Percentiles rank a stretch among this genome's conserved stretches.
Conservation (phyloP, 2,329 filamentous ascomycete genomes). For the Trichophyton simii region DNA sequence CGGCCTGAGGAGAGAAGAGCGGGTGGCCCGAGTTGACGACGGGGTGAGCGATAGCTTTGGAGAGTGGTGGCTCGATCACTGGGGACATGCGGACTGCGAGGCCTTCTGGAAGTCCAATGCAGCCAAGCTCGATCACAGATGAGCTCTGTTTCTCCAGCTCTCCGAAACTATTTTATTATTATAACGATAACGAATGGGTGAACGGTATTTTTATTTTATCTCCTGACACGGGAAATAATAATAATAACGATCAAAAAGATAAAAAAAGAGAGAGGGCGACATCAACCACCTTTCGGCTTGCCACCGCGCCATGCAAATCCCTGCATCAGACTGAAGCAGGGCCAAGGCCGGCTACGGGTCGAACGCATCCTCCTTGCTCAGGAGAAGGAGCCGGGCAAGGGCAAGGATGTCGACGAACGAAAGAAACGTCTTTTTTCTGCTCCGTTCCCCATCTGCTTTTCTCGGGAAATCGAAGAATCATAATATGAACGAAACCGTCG, state of each 20-base stretch:
- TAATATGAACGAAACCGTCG: too few species aligned
- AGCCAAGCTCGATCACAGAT: not conserved
- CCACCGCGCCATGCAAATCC: not conserved
- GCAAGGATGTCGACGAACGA: not conserved
- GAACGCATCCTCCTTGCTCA: not conserved
- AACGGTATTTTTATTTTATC: too few species aligned
- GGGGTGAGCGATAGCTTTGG: slow-evolving; percentile 81
- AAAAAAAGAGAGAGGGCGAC: too few species aligned
- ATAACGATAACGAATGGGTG: not conserved
- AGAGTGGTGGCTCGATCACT: slow-evolving; percentile 91
- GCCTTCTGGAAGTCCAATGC: slow-evolving; percentile 71
- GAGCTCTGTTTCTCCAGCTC: not conserved
- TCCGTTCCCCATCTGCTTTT: not conserved
- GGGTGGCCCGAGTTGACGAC: slow-evolving; percentile 61
- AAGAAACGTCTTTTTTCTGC: not conserved
- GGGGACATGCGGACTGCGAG: slow-evolving; percentile 66
- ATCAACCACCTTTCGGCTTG: not conserved
- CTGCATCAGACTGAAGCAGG: not conserved
- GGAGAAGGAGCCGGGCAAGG: not conserved
- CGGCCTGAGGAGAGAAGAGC: slow-evolving; percentile 76
- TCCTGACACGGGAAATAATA: too few species aligned
- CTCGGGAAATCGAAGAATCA: not conserved
- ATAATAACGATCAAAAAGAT: too few species aligned
- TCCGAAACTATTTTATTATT: not conserved
- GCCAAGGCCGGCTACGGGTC: not conserved